phyloP scores from a whole-genome alignment of 2,329 filamentous ascomycete species.

The Colletotrichum sp. region DNA sequence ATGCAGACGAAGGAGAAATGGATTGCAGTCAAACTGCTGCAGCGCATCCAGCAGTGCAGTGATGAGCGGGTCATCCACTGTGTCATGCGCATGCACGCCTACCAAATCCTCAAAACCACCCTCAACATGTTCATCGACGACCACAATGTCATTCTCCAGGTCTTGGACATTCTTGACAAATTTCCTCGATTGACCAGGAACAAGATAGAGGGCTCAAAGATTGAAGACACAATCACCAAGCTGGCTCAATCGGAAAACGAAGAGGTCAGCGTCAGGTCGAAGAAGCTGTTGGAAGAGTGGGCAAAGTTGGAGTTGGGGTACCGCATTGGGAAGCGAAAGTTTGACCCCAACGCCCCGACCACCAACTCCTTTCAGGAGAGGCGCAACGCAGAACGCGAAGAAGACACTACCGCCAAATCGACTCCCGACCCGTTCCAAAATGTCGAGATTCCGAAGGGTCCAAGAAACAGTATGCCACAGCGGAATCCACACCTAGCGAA shows the following conservation, averaged over 20 bases:
- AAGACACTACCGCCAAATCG: constrained; percentile 37
- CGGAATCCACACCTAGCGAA: constrained; percentile 54
- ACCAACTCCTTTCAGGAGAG: constrained; percentile 66
- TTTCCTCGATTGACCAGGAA: constrained; percentile 93
- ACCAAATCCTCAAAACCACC: constrained; percentile 89
- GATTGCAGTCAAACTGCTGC: constrained; percentile 94
- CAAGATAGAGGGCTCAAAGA: constrained; percentile 96
- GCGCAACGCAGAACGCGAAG: constrained; percentile 52
- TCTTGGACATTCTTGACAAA: constrained; percentile 85
- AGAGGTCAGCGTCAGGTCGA: constrained; percentile 74
- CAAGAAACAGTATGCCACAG: constrained; percentile 64
- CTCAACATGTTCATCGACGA: constrained; percentile 88
- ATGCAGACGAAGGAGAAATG: constrained; percentile 99
- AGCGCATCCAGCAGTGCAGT: constrained; percentile 84
- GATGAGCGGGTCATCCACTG: constrained; percentile 87
- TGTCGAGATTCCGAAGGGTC: constrained; percentile 61
- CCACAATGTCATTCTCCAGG: constrained; percentile 85
- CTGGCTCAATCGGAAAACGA: constrained; percentile 74
- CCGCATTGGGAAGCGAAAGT: constrained; percentile 88
- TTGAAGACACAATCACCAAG: constrained; percentile 79
- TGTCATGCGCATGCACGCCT: constrained; percentile 96
- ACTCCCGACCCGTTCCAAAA: constrained; percentile 48
- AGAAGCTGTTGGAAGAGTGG: constrained; percentile 81
- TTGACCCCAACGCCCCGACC: constrained; percentile 68
- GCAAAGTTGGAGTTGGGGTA: constrained; percentile 89